Evolutionary conservation across 2,329 filamentous ascomycete genomes (phyloP).

Genomic region (Dothistroma pini): DNA sequence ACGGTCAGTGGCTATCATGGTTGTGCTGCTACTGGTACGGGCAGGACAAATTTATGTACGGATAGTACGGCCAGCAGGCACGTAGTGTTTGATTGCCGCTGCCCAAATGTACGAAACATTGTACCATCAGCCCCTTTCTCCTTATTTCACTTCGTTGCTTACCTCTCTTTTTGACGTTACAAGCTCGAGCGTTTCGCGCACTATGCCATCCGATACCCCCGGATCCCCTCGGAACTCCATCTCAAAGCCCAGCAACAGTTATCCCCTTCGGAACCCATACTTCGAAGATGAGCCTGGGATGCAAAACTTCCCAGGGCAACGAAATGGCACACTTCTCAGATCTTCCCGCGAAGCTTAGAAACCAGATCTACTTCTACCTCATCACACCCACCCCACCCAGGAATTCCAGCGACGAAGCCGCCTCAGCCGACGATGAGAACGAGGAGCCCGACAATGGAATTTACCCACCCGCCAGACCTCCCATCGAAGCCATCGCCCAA

Average conservation of each 20-base stretch:
- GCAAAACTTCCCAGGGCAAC: no score
- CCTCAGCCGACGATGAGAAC: neutral
- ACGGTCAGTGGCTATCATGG: neutral
- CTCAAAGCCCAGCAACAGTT: no score
- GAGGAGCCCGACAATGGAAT: no score
- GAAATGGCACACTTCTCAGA: neutral
- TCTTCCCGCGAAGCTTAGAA: neutral
- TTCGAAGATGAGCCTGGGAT: no score
- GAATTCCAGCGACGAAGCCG: neutral
- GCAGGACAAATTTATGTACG: neutral
- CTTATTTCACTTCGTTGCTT: neutral
- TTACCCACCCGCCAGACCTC: neutral
- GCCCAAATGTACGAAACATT: neutral
- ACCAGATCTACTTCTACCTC: neutral
- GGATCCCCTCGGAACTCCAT: no score
- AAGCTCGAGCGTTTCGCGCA: no score
- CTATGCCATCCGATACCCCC: no score
- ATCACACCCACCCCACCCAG: neutral
- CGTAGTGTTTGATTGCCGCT: neutral
- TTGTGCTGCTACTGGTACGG: neutral
- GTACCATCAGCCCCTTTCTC: neutral
- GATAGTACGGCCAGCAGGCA: neutral
- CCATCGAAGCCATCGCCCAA: neutral
- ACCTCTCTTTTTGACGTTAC: no score
- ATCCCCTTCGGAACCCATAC: no score